These are phyloP conservation scores for Coniochaeta ligniaria DNA, from an alignment of 2,329 filamentous ascomycete species.

Conservation along the genomic window DNA sequence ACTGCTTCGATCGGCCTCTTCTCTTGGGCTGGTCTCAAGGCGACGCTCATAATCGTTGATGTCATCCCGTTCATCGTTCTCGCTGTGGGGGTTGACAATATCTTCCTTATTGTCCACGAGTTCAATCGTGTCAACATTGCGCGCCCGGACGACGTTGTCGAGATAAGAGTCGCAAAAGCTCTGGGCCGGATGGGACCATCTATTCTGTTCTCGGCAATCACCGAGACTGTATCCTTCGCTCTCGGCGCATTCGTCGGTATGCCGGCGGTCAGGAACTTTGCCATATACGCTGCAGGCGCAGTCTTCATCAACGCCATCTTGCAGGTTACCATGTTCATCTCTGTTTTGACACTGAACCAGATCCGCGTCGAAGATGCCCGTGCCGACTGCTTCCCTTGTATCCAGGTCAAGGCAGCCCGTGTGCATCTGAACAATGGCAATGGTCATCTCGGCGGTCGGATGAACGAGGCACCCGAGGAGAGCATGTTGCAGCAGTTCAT, in stretches of 20 bases:
- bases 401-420: conserved; percentile 70
- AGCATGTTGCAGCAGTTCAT: conserved; percentile 81
- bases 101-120: conserved; percentile 97
- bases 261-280: conserved; percentile 97
- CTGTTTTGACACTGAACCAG: conserved; percentile 86
- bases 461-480: conserved; percentile 75
- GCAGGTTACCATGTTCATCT: conserved; percentile 95
- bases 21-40: conserved; percentile 84
- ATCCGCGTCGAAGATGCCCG: conserved; percentile 79
- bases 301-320: conserved; percentile 96
- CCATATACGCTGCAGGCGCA: conserved; percentile 89
- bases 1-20: conserved; percentile 92
- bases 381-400: conserved; percentile 86
- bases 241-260: conserved; percentile 92
- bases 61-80: conserved; percentile 97
- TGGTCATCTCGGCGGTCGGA: conserved; percentile 41
- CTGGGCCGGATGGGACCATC: conserved; percentile 96
- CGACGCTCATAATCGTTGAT: conserved; percentile 94
- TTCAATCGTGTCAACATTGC: conserved; percentile 92
- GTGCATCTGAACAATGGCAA: conserved; percentile 58
- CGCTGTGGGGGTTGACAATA: conserved; percentile 96
- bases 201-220: conserved; percentile 89
- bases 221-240: conserved; percentile 89
- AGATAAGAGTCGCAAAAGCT: conserved; percentile 77
- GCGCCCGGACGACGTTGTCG: conserved; percentile 81